Conservation (phyloP, 75 land plant species). For the Ceratopteris richardii region DNA sequence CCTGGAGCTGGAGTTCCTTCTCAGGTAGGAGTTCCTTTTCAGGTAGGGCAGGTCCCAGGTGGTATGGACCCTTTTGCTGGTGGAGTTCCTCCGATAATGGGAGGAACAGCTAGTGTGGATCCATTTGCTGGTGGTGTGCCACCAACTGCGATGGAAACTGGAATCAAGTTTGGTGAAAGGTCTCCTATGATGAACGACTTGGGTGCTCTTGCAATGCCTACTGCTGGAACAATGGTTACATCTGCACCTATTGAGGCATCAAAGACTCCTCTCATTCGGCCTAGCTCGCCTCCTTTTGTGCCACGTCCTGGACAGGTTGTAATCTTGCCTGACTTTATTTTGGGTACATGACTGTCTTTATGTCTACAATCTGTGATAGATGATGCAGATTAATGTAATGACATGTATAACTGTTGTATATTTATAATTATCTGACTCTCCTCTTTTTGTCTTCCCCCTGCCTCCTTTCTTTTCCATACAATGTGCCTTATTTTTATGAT, state of each 20-base stretch:
- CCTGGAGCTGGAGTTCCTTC: slow-evolving; percentile 57
- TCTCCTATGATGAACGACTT: slow-evolving; percentile 46
- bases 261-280: slow-evolving; percentile 21
- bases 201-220: slow-evolving; percentile 36
- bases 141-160: slow-evolving; percentile 34
- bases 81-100: slow-evolving; percentile 6
- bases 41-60: slow-evolving; percentile 21
- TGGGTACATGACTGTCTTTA: too few relatives aligned
- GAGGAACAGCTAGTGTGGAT: slow-evolving; percentile 16
- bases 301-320: slow-evolving; percentile 86
- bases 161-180: background rate
- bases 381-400: background rate
- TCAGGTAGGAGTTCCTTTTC: slow-evolving; percentile 20
- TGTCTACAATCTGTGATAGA: too few relatives aligned
- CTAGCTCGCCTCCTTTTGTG: slow-evolving; percentile 37
- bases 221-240: slow-evolving; percentile 11
- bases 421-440: background rate
- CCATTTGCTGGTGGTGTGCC: slow-evolving; percentile 87
- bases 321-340: too few relatives aligned
- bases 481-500: background rate
- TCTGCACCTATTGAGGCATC: slow-evolving; percentile 11
- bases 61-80: slow-evolving; percentile 12
- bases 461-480: too few relatives aligned
- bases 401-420: background rate
- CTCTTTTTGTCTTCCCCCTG: too few relatives aligned